Conservation (phyloP, 2,329 filamentous ascomycete species). For the Microdochium paspali region DNA sequence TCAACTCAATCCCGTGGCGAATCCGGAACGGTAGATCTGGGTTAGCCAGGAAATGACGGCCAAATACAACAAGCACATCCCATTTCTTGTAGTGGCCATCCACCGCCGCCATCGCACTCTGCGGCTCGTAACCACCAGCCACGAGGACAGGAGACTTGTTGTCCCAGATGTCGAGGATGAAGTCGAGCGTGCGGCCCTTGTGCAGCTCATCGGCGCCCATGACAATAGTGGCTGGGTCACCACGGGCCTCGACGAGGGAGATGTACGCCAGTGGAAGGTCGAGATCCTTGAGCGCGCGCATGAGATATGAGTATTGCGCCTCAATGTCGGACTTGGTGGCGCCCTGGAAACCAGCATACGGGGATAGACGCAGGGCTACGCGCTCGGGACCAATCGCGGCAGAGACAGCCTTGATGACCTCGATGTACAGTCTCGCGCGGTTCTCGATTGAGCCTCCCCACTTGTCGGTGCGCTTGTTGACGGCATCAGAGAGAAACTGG, state of each 20-base stretch:
- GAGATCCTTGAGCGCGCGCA: conserved; percentile 36
- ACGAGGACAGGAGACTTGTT: conserved; percentile 34
- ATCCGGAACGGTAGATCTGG: conserved; percentile 37
- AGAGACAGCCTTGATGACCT: conserved; percentile 41
- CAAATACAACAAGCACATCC: conserved; percentile 36
- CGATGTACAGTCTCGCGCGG: conserved; percentile 39
- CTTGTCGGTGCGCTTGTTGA: conserved; percentile 44
- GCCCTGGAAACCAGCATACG: conserved; percentile 45
- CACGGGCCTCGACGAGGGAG: conserved; percentile 45
- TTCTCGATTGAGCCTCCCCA: conserved; percentile 50
- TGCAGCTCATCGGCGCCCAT: conserved; percentile 2
- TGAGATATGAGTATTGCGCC: conserved; percentile 46
- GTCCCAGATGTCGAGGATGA: conserved; percentile 33
- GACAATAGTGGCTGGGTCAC: conserved; percentile 22
- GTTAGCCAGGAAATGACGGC: conserved; percentile 36
- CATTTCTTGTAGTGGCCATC: conserved; percentile 28
- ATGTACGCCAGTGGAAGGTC: conserved; percentile 40
- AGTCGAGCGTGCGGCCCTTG: conserved; percentile 20
- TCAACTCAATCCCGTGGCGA: conserved; percentile 28
- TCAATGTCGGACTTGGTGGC: conserved; percentile 48
- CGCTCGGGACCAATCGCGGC: conserved; percentile 40
- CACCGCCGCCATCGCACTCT: conserved; percentile 24
- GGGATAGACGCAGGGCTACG: conserved; percentile 40
- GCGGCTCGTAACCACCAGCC: conserved; percentile 29
- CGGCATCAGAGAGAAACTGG: conserved; percentile 44